A percentile compares a stretch with the other conserved stretches of the same genome.
Evolutionary conservation across 331 rosid species (phyloP).

Genomic region (Phaseolus coccineus): DNA sequence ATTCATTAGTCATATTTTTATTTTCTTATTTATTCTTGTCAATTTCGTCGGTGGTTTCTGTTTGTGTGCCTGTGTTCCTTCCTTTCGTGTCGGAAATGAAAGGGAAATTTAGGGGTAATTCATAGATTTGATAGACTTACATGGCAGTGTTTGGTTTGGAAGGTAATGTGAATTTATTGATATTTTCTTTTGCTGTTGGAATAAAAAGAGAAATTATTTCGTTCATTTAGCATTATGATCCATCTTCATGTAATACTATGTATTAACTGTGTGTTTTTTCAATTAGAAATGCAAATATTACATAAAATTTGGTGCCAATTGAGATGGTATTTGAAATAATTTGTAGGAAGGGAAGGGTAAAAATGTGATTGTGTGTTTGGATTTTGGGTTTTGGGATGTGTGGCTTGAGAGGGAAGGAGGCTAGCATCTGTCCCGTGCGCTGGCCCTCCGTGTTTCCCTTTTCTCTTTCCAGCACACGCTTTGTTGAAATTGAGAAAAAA

Average conservation of each 20-base stretch:
- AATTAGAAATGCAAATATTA: no score
- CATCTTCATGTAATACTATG: neutral
- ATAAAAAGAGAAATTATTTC: neutral
- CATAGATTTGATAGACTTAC: neutral
- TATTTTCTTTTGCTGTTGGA: conserved; percentile 15
- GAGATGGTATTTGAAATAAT: neutral
- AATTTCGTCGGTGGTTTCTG: conserved; percentile 17
- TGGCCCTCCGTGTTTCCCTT: conserved; percentile 8
- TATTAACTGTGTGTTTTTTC: neutral
- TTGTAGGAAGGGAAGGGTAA: neutral
- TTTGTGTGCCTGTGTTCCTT: neutral
- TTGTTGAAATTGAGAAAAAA: conserved; percentile 15
- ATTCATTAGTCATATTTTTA: neutral
- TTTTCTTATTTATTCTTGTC: neutral
- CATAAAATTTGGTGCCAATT: no score
- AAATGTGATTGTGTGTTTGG: conserved; percentile 7
- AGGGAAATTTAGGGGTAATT: neutral
- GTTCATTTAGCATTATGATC: neutral
- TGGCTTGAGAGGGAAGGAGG: conserved; percentile 41
- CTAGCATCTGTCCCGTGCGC: conserved; percentile 26
- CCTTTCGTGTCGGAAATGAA: neutral
- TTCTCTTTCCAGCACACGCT: conserved; percentile 15
- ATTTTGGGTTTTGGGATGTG: conserved; percentile 40
- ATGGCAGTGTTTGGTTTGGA: conserved; percentile 18
- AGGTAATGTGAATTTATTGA: conserved; percentile 33